A percentile compares a stretch with the other conserved stretches of the same genome.
Evolutionary conservation across 192 early-diverging fungal genomes (phyloP).

Genomic region (Umbelopsis vinacea): DNA sequence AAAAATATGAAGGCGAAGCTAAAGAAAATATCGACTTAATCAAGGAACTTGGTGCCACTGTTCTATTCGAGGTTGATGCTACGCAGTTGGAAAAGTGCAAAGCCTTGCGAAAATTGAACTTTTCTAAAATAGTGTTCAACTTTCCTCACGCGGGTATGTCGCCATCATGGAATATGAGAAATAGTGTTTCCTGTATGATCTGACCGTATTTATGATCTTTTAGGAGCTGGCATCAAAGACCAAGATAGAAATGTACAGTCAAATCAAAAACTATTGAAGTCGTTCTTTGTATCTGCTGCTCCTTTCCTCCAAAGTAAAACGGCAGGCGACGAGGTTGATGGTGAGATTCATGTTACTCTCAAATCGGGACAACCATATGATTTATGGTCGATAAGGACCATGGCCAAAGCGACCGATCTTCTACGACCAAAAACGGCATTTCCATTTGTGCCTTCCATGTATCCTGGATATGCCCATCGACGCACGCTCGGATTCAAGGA

Average conservation of each 20-base stretch:
- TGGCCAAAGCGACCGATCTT: conserved; percentile 71
- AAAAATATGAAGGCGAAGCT: conserved; percentile 81
- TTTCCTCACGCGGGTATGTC: conserved; percentile 89
- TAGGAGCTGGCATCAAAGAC: conserved; percentile 90
- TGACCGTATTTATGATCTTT: not conserved
- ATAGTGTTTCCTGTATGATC: too few species aligned
- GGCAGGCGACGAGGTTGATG: conserved; percentile 26
- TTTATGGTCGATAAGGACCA: conserved; percentile 79
- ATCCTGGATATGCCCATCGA: conserved; percentile 89
- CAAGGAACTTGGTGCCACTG: conserved; percentile 62
- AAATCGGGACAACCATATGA: conserved; percentile 89
- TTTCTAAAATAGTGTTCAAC: conserved; percentile 91
- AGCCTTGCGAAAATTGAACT: conserved; percentile 60
- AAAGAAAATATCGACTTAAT: conserved; percentile 68
- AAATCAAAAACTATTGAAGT: conserved; percentile 75
- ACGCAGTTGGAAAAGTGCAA: conserved; percentile 66
- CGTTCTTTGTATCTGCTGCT: conserved; percentile 64
- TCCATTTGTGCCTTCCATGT: conserved; percentile 70
- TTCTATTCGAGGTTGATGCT: conserved; percentile 81
- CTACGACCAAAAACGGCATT: conserved; percentile 56
- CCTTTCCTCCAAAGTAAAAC: conserved; percentile 51
- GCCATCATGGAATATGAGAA: not conserved
- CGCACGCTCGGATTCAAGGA: conserved; percentile 95
- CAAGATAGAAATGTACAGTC: conserved; percentile 79
- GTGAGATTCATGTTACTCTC: conserved; percentile 82